Evolutionary conservation across 371 early-diverging fungal species (phyloP), one percentile per base, ranked within the genome.

Genomic region (Rhizopus stolonifer): DNA sequence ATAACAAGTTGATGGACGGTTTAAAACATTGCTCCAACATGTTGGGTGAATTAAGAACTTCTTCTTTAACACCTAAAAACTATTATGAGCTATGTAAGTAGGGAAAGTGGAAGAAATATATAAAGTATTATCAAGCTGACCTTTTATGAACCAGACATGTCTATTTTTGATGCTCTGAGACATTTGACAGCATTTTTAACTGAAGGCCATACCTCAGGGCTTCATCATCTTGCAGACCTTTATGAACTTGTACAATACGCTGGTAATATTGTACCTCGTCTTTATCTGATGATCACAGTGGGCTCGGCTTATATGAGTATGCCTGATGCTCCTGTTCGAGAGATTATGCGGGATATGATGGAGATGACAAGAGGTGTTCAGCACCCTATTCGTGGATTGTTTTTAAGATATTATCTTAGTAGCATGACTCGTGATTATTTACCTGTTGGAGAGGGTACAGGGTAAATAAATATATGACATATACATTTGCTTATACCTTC

Each of bases 331-430:
- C 96, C 96, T 2, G 87, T 93, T 29, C 87, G 88, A 53, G 94
- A 94, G 56, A 81, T 97, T 51, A 91, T 97, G 90, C 79, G 86
- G 62, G 98, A 97, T 68, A 93, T 97, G 94, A 81, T 96, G 68
- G 96, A 96, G 63, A 97, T 97, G 98, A 62, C 88, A n/a, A 79
- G 93, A 38, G 98, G 96, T 55, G 95, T 97, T 10, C 98, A 97
- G 73, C 98, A 97, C 54, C 95, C 98, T 4, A 93, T 91, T 4
- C 83, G 98, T 33, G 98, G 98, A 3, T 73, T 97, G 51, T 97
- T 97, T 66, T 66, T 97, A 58, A 72, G 98, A 44, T 89, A 96
- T 60, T 97, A 96, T 60, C 80, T 97, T 34, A 83, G 88, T 38
- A 88, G 88, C 23, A 87, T 93, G 85, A 94, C 95, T 24, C 82